phyloP scores from a whole-genome alignment of 2,329 filamentous ascomycete species.

The Myriosclerotinia scirpicola region DNA sequence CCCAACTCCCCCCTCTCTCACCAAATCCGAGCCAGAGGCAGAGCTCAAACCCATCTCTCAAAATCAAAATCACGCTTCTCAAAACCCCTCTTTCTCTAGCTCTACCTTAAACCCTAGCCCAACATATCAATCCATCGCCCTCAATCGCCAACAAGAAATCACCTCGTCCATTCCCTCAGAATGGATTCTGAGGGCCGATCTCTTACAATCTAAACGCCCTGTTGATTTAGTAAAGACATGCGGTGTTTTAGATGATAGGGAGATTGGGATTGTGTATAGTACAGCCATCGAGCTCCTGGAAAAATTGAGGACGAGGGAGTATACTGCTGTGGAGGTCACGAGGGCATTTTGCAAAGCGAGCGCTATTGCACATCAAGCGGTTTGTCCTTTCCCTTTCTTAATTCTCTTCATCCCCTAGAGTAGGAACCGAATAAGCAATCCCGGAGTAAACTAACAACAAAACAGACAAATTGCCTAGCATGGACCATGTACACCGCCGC shows the following conservation, averaged over 20 bases:
- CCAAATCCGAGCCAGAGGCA: no score
- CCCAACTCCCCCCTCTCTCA: no score
- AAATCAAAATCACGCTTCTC: background rate
- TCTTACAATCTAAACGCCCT: background rate
- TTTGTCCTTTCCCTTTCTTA: conserved; percentile 32
- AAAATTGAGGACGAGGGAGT: conserved; percentile 43
- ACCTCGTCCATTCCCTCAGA: conserved; percentile 1
- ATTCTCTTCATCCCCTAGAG: no score
- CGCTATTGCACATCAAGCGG: conserved; percentile 55
- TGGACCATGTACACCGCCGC: conserved; percentile 52
- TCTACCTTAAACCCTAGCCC: background rate
- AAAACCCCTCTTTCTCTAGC: background rate
- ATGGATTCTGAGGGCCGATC: background rate
- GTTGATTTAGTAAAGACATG: background rate
- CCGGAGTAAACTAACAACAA: background rate
- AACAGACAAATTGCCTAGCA: conserved; percentile 43
- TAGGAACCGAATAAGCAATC: background rate
- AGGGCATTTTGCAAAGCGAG: conserved; percentile 55
- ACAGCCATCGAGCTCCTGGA: conserved; percentile 34
- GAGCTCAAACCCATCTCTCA: no score
- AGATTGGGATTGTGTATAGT: conserved; percentile 35
- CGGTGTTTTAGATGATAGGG: background rate
- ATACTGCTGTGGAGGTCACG: conserved; percentile 48
- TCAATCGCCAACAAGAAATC: background rate
- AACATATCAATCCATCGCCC: background rate